A percentile compares a stretch with the other conserved stretches of the same genome.
Conservation (phyloP, 805 yeast genomes). For the Candida boidinii region DNA sequence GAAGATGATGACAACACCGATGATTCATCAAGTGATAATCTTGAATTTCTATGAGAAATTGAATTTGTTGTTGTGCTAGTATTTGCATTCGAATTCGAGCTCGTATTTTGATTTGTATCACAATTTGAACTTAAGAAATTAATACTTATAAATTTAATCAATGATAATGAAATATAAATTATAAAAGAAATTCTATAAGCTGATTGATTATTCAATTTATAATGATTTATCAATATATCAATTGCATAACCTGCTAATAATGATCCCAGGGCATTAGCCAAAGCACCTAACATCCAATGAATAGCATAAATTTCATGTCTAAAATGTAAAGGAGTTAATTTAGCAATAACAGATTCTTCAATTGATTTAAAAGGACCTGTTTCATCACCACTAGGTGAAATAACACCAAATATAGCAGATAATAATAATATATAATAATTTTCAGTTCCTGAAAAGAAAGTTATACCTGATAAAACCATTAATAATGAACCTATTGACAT, state of each 20-base stretch:
- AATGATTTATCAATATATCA: conserved; percentile 29
- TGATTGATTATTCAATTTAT: conserved; percentile 25
- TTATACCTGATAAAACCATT: conserved; percentile 62
- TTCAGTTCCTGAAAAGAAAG: conserved; percentile 45
- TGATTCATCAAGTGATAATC: no score
- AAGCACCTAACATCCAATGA: conserved; percentile 59
- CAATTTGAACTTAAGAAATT: conserved; percentile 41
- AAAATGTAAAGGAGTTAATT: conserved; percentile 54
- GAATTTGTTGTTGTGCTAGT: no score
- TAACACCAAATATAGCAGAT: conserved; percentile 79
- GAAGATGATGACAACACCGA: no score
- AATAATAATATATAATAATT: conserved; percentile 46
- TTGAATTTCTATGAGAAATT: no score
- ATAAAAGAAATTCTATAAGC: conserved; percentile 53
- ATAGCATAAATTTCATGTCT: conserved; percentile 71
- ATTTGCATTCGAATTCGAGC: conserved; percentile 14
- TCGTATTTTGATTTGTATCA: conserved; percentile 30
- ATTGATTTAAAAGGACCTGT: conserved; percentile 86
- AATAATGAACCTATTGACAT: conserved; percentile 54
- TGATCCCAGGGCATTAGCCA: conserved; percentile 72
- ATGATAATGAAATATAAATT: conserved; percentile 47
- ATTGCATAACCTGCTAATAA: conserved; percentile 52
- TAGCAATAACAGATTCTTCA: conserved; percentile 79
- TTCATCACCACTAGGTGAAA: conserved; percentile 84
- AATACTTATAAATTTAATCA: conserved; percentile 41